phyloP scores from a whole-genome alignment of 164 flowering plant species.

The Tetrastigma voinierianum region DNA sequence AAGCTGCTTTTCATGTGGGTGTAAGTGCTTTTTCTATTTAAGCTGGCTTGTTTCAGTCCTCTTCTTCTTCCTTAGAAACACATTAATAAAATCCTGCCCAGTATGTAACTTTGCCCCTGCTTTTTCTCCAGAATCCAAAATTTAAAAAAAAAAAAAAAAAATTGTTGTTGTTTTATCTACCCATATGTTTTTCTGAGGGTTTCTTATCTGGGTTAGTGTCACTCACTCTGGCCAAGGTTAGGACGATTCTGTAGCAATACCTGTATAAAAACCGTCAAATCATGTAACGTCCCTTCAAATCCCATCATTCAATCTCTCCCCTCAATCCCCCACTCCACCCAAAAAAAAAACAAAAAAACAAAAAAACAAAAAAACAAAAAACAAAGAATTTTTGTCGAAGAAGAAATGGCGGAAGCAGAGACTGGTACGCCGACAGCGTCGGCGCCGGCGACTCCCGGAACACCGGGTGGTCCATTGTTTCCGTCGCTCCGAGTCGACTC shows the following conservation, averaged over 20 bases:
- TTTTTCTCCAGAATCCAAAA: conserved; percentile 9
- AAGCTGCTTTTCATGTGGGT: too few species aligned
- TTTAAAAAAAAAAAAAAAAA: conserved; percentile 31
- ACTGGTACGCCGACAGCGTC: conserved; percentile 46
- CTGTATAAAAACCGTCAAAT: conserved; percentile 19
- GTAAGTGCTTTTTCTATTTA: background rate
- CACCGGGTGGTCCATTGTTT: conserved; percentile 73
- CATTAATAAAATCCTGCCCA: conserved; percentile 28
- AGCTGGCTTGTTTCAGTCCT: conserved; percentile 27
- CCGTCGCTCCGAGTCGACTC: conserved; percentile 66
- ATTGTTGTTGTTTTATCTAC: background rate
- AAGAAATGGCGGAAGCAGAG: conserved; percentile 44
- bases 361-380: background rate
- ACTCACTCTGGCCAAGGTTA: conserved; percentile 15
- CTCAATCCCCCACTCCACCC: background rate
- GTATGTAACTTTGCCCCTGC: conserved; percentile 19
- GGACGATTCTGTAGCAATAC: conserved; percentile 6
- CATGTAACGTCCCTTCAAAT: conserved; percentile 20
- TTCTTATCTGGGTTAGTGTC: background rate
- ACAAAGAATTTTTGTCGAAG: too few species aligned
- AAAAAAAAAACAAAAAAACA: conserved; percentile 24
- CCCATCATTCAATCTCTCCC: background rate
- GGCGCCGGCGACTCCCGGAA: conserved; percentile 80
- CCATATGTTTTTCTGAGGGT: background rate
- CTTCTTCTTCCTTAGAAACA: conserved; percentile 32